Evolutionary conservation across 768 basidiomycete species (phyloP).

Genomic region (Auricularia sp.): DNA sequence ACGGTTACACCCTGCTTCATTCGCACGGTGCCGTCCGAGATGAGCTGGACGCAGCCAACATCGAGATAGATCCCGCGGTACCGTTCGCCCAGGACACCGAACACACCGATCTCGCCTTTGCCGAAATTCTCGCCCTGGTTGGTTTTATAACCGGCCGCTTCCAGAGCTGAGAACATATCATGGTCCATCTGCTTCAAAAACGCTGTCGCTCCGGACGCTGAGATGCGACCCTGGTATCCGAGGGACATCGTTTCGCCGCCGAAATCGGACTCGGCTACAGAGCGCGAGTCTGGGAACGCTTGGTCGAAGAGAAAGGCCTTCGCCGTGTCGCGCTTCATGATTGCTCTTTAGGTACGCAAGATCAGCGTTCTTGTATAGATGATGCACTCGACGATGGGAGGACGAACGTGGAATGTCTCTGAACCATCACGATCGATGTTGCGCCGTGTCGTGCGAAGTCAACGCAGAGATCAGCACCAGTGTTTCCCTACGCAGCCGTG

Average conservation of each 20-base stretch:
- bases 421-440: not conserved
- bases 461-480: constrained; percentile 28
- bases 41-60: constrained; percentile 13
- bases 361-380: not conserved
- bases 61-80: constrained; percentile 7
- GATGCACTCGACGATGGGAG: not conserved
- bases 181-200: not conserved
- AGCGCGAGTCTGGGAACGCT: not conserved
- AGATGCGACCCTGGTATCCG: not conserved
- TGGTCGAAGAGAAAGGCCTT: not conserved
- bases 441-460: constrained; percentile 12
- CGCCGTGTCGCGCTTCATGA: not conserved
- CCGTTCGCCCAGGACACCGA: not conserved
- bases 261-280: not conserved
- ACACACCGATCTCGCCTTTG: not conserved
- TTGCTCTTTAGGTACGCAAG: not conserved
- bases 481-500: not conserved
- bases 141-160: not conserved
- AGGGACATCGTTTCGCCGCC: not conserved
- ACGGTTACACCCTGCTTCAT: constrained; percentile 13
- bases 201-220: not conserved
- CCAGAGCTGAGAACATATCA: not conserved
- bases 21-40: constrained; percentile 12
- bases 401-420: not conserved
- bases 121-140: not conserved